Evolutionary conservation across 2,329 filamentous ascomycete genomes (phyloP), one percentile per base, ranked within the genome.

Genomic region (Penicillium sp.): DNA sequence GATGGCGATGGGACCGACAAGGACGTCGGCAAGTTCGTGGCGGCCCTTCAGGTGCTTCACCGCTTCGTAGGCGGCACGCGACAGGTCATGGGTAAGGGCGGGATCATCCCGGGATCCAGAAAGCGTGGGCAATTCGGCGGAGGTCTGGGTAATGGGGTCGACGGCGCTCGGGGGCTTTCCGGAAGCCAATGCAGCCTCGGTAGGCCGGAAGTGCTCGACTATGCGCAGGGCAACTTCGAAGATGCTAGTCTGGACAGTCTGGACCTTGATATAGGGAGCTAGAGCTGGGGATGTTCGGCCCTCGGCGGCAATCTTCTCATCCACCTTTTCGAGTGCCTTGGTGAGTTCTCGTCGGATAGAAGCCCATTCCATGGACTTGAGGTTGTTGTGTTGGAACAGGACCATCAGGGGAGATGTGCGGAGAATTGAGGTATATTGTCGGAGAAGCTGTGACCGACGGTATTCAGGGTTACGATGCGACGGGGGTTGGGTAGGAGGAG

Each of bases 211-310:
- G 76, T 92, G 96, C 71, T 98, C 93, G 59, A 93, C 87, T 51
- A 98, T 85, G 64, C 89, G 88, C 60, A 98, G 79, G 1, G 93
- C 93, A 19, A 90, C 86, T 64, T 88, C 87, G 72, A 99, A 91
- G 70, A 99, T 96, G 70, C 90, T 90, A 14, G 91, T 95, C 71
- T 95, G 89, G 55, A 99, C 80, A 26, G 96, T 90, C 73, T 96
- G 89, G 26, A 98, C 73, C 75, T 90, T 88, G 64, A 95, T 82
- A 39, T 80, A 78, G 1, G 84, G 76, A n/a, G 84, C 81, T 33
- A 91, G 71, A 1, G 71, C 60, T 21, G 74, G 69, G 19, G 76
- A 68, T 33, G 72, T 72, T 26, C 78, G 73, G 6, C 77, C 75
- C 10, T 79, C 77, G 2, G 85, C 85, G 56, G 90, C 78, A 69